These are phyloP conservation scores for Galerina marginata DNA, from an alignment of 768 basidiomycete species.

Conservation along the genomic window DNA sequence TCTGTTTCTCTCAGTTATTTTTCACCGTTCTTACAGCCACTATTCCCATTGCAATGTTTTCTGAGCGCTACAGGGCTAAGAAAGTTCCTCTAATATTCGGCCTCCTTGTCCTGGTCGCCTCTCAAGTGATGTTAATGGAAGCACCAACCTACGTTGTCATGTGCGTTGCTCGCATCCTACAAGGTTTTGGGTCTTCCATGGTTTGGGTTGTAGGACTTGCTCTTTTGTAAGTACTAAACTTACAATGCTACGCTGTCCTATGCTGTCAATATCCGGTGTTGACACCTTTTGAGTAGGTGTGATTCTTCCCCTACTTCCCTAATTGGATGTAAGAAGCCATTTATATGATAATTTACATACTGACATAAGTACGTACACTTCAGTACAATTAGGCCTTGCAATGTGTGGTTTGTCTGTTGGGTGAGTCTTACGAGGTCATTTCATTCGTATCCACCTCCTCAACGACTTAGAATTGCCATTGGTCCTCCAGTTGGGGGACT, in stretches of 20 bases:
- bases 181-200: conserved; percentile 64
- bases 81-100: conserved; percentile 56
- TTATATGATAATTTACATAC: neutral
- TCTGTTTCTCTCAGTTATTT: neutral
- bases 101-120: conserved; percentile 52
- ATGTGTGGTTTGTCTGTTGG: conserved; percentile 64
- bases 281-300: conserved; percentile 42
- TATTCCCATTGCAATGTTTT: conserved; percentile 59
- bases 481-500: conserved; percentile 65
- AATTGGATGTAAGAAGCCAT: conserved; percentile 49
- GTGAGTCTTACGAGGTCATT: conserved; percentile 29
- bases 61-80: conserved; percentile 55
- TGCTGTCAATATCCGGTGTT: neutral
- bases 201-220: conserved; percentile 70
- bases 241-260: neutral
- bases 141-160: conserved; percentile 61
- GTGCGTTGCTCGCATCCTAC: conserved; percentile 61
- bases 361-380: neutral
- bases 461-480: conserved; percentile 47
- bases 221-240: conserved; percentile 46
- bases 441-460: conserved; percentile 6
- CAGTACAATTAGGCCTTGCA: conserved; percentile 64
- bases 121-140: conserved; percentile 68
- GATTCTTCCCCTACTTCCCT: conserved; percentile 56
- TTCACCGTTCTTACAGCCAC: conserved; percentile 44